Evolutionary conservation across 306 rosid genomes (phyloP).

Genomic region (Medicago truncatula): DNA sequence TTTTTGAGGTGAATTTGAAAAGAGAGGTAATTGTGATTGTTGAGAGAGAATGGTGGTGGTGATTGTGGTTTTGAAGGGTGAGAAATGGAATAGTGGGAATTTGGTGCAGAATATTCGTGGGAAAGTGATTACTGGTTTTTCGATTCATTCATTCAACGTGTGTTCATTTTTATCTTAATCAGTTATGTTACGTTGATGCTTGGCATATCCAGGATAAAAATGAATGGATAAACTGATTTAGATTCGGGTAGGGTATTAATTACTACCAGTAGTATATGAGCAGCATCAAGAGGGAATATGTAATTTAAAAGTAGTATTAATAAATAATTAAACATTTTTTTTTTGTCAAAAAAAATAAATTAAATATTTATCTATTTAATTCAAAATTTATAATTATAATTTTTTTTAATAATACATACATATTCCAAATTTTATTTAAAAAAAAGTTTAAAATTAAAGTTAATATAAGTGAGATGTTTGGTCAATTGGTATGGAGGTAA

Average conservation of each 20-base stretch:
- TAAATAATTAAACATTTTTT: too few relatives aligned
- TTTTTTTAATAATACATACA: too few relatives aligned
- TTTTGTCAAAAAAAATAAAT: too few relatives aligned
- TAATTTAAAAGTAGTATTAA: background rate
- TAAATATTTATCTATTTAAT: too few relatives aligned
- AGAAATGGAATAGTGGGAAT: background rate
- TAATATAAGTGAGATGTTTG: too few relatives aligned
- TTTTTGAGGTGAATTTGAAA: background rate
- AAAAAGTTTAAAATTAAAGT: too few relatives aligned
- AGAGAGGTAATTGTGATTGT: too few relatives aligned
- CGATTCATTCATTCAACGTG: background rate
- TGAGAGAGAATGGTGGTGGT: background rate
- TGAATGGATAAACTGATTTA: background rate
- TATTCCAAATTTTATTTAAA: too few relatives aligned
- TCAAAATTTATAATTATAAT: too few relatives aligned
- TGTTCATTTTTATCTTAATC: background rate
- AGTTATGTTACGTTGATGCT: background rate
- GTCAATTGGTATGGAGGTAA: too few relatives aligned
- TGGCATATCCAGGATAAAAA: conserved; percentile 6
- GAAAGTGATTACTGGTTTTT: background rate
- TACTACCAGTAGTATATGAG: background rate
- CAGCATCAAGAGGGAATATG: background rate
- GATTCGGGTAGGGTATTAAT: background rate
- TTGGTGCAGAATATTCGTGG: conserved; percentile 35
- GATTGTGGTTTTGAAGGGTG: background rate